Conservation (phyloP, 768 basidiomycete genomes). For the Naganishia onofrii region DNA sequence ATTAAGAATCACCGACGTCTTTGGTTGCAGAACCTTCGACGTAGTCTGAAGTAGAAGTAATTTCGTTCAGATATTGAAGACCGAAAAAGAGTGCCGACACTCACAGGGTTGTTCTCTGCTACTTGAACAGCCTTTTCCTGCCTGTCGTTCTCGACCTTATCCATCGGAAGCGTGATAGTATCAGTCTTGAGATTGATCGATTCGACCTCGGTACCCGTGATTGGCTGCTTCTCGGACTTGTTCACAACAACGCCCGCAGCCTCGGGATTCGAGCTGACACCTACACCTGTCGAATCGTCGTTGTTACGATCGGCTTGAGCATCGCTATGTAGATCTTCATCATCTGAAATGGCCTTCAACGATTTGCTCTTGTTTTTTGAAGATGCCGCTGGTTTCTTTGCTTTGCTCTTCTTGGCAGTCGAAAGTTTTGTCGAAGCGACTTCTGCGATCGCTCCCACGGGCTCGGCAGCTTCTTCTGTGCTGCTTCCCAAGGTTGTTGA, state of each 20-base stretch:
- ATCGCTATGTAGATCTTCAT: neutral
- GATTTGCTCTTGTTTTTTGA: neutral
- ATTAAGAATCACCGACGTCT: slow-evolving; percentile 4
- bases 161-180: no score
- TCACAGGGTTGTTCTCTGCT: neutral
- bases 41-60: neutral
- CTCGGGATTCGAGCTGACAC: no score
- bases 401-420: neutral
- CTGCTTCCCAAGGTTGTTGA: neutral
- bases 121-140: neutral
- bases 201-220: neutral
- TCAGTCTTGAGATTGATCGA: neutral
- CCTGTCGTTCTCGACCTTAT: neutral
- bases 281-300: neutral
- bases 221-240: neutral
- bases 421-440: neutral
- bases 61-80: neutral
- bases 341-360: neutral
- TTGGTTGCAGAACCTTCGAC: slow-evolving; percentile 7
- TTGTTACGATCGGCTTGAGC: neutral
- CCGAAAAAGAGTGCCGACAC: neutral
- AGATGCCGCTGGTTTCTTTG: neutral
- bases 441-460: neutral
- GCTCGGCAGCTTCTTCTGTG: neutral
- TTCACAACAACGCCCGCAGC: neutral